Percentiles rank a stretch among this genome's conserved stretches.
phyloP scores from a whole-genome alignment of 352 stramenopile species.

The Phytopythium vexans region DNA sequence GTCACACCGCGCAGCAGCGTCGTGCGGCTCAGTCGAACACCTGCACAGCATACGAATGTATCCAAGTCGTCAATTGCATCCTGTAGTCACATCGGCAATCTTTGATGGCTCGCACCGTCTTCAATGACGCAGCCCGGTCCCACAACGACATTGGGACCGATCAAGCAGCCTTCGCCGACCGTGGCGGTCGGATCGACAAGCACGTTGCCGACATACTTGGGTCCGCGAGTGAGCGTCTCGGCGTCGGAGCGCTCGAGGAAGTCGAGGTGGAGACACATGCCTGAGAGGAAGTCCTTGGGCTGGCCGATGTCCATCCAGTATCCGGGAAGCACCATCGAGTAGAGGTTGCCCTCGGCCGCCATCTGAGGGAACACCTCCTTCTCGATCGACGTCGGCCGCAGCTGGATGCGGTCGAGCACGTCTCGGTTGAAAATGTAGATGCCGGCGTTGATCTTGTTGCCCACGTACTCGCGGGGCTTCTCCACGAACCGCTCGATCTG shows the following conservation, averaged over 20 bases:
- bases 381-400: slow-evolving; percentile 89
- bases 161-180: slow-evolving; percentile 76
- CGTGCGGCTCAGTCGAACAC: slow-evolving; percentile 79
- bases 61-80: background rate
- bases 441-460: slow-evolving; percentile 90
- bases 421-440: slow-evolving; percentile 90
- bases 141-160: slow-evolving; percentile 85
- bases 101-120: slow-evolving; percentile 38
- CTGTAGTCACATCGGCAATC: background rate
- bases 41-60: slow-evolving; percentile 19
- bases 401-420: slow-evolving; percentile 84
- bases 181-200: slow-evolving; percentile 76
- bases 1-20: slow-evolving; percentile 76
- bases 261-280: slow-evolving; percentile 85
- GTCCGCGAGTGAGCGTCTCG: slow-evolving; percentile 45
- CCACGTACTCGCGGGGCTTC: slow-evolving; percentile 87
- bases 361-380: slow-evolving; percentile 90
- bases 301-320: slow-evolving; percentile 93
- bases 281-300: slow-evolving; percentile 87
- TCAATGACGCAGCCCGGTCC: slow-evolving; percentile 82
- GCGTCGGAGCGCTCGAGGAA: slow-evolving; percentile 53
- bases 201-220: slow-evolving; percentile 83
- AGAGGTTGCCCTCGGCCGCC: slow-evolving; percentile 84
- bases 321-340: slow-evolving; percentile 78
- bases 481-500: slow-evolving; percentile 89